Conservation (phyloP, 176 grass and related monocot species). For the Eleusine coracana region DNA sequence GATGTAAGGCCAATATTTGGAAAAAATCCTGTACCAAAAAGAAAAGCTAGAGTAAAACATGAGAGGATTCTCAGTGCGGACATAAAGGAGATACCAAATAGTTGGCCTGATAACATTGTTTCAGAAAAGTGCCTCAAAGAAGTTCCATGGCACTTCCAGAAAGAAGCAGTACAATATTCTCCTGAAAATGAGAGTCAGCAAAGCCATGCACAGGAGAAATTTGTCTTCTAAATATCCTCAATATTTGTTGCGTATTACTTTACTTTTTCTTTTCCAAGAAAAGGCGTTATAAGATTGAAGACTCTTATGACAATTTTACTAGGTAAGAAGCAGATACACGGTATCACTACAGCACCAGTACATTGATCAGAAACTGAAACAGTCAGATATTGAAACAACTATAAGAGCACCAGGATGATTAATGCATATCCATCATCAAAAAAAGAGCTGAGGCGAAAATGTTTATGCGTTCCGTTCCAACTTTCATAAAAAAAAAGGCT, state of each 20-base stretch:
- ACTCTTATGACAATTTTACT: no score
- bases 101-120: neutral
- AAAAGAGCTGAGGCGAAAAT: neutral
- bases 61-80: neutral
- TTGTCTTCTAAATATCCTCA: no score
- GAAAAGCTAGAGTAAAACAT: slow-evolving; percentile 19
- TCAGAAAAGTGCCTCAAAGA: neutral
- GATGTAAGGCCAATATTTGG: slow-evolving; percentile 74
- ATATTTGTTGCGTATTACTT: no score
- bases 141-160: slow-evolving; percentile 27
- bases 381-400: neutral
- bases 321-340: neutral
- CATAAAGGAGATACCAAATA: neutral
- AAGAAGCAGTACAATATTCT: neutral
- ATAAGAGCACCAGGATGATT: neutral
- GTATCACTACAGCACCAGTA: neutral
- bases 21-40: slow-evolving; percentile 61
- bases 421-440: neutral
- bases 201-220: no score
- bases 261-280: no score
- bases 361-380: neutral
- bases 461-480: slow-evolving; percentile 25
- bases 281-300: no score
- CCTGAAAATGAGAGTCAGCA: no score
- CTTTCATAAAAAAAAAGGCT: slow-evolving; percentile 11